A percentile compares a stretch with the other conserved stretches of the same genome.
Conservation (phyloP, 2,329 filamentous ascomycete genomes). For the Aspergillus sp. region DNA sequence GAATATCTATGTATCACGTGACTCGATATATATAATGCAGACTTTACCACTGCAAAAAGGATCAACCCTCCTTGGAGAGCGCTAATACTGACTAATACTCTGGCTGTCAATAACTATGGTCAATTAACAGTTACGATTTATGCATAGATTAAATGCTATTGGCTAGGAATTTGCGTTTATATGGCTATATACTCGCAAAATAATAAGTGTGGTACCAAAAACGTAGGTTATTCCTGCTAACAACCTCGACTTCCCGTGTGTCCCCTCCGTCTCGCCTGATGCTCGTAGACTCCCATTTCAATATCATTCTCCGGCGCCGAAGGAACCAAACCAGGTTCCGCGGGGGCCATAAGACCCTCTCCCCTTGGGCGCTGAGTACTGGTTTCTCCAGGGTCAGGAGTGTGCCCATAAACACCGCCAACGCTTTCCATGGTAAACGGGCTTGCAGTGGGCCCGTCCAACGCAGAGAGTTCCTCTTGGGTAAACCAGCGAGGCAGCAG, state of each 20-base stretch:
- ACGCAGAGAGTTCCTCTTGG: slow-evolving; percentile 57
- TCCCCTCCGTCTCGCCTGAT: slow-evolving; percentile 30
- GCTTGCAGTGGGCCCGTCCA: slow-evolving; percentile 75
- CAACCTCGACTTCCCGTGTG: slow-evolving; percentile 26
- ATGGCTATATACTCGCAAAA: background rate
- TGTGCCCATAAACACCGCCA: slow-evolving; percentile 60
- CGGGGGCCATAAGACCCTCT: slow-evolving; percentile 20
- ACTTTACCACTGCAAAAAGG: too few relatives aligned
- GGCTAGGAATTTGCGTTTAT: background rate
- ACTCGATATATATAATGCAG: background rate
- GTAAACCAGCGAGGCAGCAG: slow-evolving; percentile 64
- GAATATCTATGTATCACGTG: background rate
- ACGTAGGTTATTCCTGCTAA: background rate
- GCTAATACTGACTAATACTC: too few relatives aligned
- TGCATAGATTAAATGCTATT: too few relatives aligned
- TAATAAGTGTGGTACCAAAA: background rate
- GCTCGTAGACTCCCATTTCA: slow-evolving; percentile 42
- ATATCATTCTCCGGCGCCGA: slow-evolving; percentile 39
- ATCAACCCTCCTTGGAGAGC: too few relatives aligned
- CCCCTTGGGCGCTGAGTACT: slow-evolving; percentile 6
- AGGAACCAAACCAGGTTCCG: slow-evolving; percentile 12
- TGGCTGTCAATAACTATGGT: too few relatives aligned
- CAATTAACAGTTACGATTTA: too few relatives aligned
- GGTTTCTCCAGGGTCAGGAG: slow-evolving; percentile 16
- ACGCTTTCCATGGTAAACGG: slow-evolving; percentile 75